Evolutionary conservation across 768 basidiomycete genomes (phyloP).

Genomic region (Lactifluus piperatus): DNA sequence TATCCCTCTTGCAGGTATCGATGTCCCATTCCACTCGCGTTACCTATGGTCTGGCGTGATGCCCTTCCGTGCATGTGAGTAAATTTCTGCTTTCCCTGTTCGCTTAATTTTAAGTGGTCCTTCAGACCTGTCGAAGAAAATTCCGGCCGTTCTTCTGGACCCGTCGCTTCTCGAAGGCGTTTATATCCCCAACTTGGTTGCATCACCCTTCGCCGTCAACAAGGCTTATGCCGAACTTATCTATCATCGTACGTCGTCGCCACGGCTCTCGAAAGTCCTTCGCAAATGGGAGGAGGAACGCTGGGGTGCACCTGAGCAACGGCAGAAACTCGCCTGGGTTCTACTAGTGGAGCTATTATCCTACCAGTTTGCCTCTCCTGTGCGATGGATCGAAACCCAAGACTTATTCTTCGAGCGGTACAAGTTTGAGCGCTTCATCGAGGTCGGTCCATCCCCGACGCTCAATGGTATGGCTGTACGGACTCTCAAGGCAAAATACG

Average conservation of each 20-base stretch:
- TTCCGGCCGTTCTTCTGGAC: conserved; percentile 83
- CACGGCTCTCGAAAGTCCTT: conserved; percentile 90
- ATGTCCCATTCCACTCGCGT: conserved; percentile 98
- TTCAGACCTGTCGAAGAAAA: conserved; percentile 93
- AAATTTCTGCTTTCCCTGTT: not conserved
- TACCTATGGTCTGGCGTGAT: conserved; percentile 98
- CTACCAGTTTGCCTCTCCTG: conserved; percentile 97
- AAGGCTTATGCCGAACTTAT: conserved; percentile 89
- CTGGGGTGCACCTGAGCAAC: conserved; percentile 75
- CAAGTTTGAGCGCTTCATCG: conserved; percentile 88
- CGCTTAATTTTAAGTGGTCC: not conserved
- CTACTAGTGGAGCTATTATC: conserved; percentile 95
- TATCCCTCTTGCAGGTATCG: conserved; percentile 92
- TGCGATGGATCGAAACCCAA: conserved; percentile 99
- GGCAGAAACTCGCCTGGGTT: conserved; percentile 90
- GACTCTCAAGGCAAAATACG: conserved; percentile 91
- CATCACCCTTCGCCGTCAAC: conserved; percentile 75
- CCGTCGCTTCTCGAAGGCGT: conserved; percentile 91
- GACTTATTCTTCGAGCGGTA: conserved; percentile 84
- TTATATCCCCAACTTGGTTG: conserved; percentile 96
- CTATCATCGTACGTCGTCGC: conserved; percentile 94
- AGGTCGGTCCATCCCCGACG: conserved; percentile 93
- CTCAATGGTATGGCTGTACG: conserved; percentile 91
- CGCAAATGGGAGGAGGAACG: conserved; percentile 87
- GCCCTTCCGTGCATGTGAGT: conserved; percentile 93